Conservation (phyloP, 345 rosid genomes). For the Euphorbia tirucalli region DNA sequence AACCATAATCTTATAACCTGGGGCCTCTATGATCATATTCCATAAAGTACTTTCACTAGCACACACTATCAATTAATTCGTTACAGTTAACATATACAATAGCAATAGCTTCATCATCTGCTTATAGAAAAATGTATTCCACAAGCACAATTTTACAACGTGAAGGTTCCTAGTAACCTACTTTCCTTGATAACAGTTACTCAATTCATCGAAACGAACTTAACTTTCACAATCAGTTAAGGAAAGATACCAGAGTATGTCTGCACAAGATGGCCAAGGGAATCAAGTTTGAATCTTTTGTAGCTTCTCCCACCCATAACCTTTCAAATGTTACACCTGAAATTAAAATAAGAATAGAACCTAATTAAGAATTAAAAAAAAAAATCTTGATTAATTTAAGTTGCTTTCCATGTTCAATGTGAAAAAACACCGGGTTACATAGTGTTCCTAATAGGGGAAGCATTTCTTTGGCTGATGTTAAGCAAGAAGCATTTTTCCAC, state of each 20-base stretch:
- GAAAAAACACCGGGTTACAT: neutral
- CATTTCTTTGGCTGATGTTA: neutral
- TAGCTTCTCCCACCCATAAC: conserved; percentile 72
- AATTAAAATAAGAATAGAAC: conserved; percentile 23
- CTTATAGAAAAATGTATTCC: neutral
- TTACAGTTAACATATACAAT: neutral
- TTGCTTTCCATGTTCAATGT: neutral
- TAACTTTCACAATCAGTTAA: neutral
- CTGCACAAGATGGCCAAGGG: conserved; percentile 68
- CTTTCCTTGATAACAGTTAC: neutral
- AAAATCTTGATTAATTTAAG: neutral
- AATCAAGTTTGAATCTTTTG: conserved; percentile 38
- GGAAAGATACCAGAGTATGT: conserved; percentile 46
- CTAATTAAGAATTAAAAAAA: conserved; percentile 1
- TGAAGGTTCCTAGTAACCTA: neutral
- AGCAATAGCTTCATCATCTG: neutral
- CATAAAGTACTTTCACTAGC: neutral
- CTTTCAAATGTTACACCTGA: conserved; percentile 53
- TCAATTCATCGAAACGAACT: neutral
- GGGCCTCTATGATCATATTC: neutral
- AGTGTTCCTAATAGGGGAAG: neutral
- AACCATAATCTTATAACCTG: neutral
- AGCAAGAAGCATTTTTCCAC: neutral
- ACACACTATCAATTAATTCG: neutral
- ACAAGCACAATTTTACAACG: neutral